phyloP scores from a whole-genome alignment of 208 protist genomes.

The Zelonia costaricensis region DNA sequence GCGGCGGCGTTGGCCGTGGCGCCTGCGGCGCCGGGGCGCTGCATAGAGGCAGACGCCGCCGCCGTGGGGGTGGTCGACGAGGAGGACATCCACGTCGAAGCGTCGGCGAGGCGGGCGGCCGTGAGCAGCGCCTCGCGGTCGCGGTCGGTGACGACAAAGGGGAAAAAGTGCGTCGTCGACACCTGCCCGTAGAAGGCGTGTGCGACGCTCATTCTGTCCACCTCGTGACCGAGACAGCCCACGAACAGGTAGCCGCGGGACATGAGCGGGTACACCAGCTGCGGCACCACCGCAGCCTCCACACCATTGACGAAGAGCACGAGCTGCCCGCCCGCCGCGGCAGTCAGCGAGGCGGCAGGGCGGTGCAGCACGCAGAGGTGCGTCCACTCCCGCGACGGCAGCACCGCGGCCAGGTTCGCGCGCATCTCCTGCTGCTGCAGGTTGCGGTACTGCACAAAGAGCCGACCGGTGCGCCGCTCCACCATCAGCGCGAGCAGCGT shows the following conservation, averaged over 20 bases:
- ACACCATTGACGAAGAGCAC: constrained; percentile 53
- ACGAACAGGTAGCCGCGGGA: constrained; percentile 52
- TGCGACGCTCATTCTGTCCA: constrained; percentile 43
- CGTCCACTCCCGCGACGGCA: constrained; percentile 27
- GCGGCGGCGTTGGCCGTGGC: background rate
- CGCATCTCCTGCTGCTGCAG: constrained; percentile 30
- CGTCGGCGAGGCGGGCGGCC: constrained; percentile 6
- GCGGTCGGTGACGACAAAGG: constrained; percentile 33
- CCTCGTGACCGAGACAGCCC: constrained; percentile 58
- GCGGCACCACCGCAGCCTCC: constrained; percentile 23
- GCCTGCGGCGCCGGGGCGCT: constrained; percentile 1
- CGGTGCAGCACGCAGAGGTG: constrained; percentile 23
- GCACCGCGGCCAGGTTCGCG: constrained; percentile 14
- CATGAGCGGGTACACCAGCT: constrained; percentile 55
- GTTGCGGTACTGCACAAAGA: constrained; percentile 37
- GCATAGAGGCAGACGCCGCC: background rate
- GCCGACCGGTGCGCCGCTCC: constrained; percentile 16
- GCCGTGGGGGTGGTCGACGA: constrained; percentile 2
- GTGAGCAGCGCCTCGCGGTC: constrained; percentile 26
- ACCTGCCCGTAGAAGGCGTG: constrained; percentile 70
- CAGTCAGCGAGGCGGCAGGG: constrained; percentile 17
- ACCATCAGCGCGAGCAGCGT: constrained; percentile 32
- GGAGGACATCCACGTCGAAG: constrained; percentile 4
- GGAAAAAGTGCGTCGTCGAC: constrained; percentile 68
- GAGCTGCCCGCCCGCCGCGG: constrained; percentile 36